Conservation (phyloP, 495 filamentous ascomycete species). For the Aspergillus coremiiformis region DNA sequence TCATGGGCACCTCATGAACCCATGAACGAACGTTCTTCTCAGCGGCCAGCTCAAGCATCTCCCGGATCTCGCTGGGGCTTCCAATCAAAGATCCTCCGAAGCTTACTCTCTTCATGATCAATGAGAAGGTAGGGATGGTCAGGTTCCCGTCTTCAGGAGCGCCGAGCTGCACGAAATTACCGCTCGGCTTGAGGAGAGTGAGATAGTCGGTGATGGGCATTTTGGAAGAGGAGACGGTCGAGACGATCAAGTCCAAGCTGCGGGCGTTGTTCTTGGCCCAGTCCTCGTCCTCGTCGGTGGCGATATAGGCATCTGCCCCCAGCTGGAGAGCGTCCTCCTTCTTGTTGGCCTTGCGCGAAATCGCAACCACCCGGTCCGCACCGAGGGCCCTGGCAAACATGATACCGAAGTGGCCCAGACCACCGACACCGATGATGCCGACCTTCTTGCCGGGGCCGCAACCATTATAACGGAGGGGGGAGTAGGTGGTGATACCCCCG, state of each 20-base stretch:
- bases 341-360: conserved; percentile 58
- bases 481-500: conserved; percentile 64
- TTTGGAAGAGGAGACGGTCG: conserved; percentile 55
- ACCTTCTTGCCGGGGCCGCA: conserved; percentile 67
- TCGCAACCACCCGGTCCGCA: conserved; percentile 60
- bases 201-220: conserved; percentile 64
- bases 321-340: conserved; percentile 53
- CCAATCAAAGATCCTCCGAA: conserved; percentile 60
- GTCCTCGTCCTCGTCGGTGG: conserved; percentile 59
- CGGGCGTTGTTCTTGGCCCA: conserved; percentile 53
- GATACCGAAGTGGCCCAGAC: conserved; percentile 56
- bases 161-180: conserved; percentile 69
- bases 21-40: conserved; percentile 59
- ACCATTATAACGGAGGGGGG: conserved; percentile 57
- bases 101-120: conserved; percentile 47
- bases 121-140: conserved; percentile 39
- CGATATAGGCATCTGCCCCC: conserved; percentile 54
- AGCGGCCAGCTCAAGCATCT: conserved; percentile 66
- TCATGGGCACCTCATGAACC: conserved; percentile 55
- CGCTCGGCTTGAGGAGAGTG: conserved; percentile 49
- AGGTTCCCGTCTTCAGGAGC: conserved; percentile 51
- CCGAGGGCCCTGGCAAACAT: conserved; percentile 53
- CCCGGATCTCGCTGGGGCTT: conserved; percentile 55
- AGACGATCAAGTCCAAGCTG: conserved; percentile 63
- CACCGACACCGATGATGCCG: conserved; percentile 68